Percentiles rank a stretch among this genome's conserved stretches.
These are phyloP conservation scores for Phytopythium boreale DNA, from an alignment of 352 stramenopile species.

Conservation along the genomic window DNA sequence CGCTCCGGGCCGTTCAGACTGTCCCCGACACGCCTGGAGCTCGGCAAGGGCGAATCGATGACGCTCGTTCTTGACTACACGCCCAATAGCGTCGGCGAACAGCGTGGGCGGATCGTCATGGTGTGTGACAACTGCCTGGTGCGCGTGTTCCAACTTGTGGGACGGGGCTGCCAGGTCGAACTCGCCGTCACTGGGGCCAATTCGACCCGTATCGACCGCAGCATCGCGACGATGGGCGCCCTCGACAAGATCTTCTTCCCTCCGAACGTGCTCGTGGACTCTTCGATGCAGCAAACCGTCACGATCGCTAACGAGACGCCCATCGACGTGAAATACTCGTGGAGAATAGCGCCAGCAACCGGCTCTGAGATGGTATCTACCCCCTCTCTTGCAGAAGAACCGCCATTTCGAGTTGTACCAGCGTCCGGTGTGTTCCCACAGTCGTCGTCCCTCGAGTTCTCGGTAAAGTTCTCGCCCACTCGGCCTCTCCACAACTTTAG, in stretches of 20 bases:
- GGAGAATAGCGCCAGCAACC: constrained; percentile 29
- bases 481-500: constrained; percentile 3
- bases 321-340: constrained; percentile 55
- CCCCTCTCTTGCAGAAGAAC: not conserved
- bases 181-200: constrained; percentile 48
- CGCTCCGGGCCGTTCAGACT: constrained; percentile 50
- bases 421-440: constrained; percentile 34
- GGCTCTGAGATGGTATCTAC: not conserved
- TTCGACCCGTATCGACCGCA: constrained; percentile 35
- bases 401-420: constrained; percentile 40
- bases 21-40: constrained; percentile 51
- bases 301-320: constrained; percentile 64
- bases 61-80: constrained; percentile 51
- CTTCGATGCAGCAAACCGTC: constrained; percentile 32
- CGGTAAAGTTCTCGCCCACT: constrained; percentile 37
- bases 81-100: constrained; percentile 51
- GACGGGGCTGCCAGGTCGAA: constrained; percentile 66
- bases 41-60: constrained; percentile 38
- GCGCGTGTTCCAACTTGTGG: constrained; percentile 61
- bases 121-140: constrained; percentile 86
- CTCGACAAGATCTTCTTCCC: constrained; percentile 52
- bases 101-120: constrained; percentile 66
- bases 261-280: constrained; percentile 33
- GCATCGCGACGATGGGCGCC: constrained; percentile 37
- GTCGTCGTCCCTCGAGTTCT: constrained; percentile 40